These are phyloP conservation scores for Austropuccinia psidii DNA, from an alignment of 1,284 basidiomycete species.

Conservation along the genomic window DNA sequence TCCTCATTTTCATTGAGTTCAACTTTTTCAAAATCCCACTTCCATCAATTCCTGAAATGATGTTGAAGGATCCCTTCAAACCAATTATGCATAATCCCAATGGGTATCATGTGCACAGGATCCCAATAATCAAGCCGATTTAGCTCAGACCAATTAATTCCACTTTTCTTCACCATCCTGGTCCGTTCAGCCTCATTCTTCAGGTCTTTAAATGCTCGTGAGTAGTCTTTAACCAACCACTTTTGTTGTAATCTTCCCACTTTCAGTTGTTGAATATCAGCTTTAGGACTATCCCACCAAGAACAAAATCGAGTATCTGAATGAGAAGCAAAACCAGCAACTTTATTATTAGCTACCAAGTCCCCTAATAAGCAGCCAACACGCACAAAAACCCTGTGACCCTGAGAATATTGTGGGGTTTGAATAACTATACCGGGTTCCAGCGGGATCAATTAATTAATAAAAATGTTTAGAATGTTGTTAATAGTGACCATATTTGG, in stretches of 20 bases:
- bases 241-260: too few species aligned
- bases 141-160: background rate
- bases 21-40: too few species aligned
- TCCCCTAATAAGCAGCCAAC: background rate
- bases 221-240: too few species aligned
- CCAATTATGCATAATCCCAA: slow-evolving; percentile 21
- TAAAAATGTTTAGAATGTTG: background rate
- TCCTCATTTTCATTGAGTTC: too few species aligned
- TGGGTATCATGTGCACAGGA: background rate
- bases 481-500: background rate
- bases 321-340: slow-evolving; percentile 11
- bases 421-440: background rate
- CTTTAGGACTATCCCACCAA: background rate
- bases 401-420: background rate
- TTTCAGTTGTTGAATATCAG: too few species aligned
- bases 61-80: background rate
- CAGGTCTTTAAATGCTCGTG: background rate
- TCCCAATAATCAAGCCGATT: background rate
- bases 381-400: background rate
- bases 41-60: background rate
- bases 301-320: background rate
- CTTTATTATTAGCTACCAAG: background rate
- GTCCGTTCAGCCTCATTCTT: background rate
- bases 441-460: background rate
- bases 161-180: background rate